Conservation (phyloP, 208 protist species). For the Leishmania tarentolae region DNA sequence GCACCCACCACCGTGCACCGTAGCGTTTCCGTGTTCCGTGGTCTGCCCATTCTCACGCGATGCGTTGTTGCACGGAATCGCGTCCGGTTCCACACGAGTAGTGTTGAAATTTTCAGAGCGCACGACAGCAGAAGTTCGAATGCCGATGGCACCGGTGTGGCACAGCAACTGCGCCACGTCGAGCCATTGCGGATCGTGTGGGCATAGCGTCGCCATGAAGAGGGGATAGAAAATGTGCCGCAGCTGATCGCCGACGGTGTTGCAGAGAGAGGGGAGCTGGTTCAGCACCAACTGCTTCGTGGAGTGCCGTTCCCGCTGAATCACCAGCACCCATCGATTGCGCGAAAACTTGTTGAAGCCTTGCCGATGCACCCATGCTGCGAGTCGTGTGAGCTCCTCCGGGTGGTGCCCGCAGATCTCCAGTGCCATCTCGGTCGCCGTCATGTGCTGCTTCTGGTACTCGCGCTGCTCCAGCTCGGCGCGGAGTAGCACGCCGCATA, state of each 20-base stretch:
- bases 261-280: constrained; percentile 45
- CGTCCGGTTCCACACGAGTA: constrained; percentile 55
- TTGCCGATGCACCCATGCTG: constrained; percentile 79
- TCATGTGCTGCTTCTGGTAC: constrained; percentile 54
- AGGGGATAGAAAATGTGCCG: constrained; percentile 98
- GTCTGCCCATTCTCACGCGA: not conserved
- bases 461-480: constrained; percentile 81
- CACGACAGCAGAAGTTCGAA: constrained; percentile 47
- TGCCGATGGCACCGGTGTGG: constrained; percentile 96
- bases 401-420: constrained; percentile 70
- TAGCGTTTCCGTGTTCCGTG: not conserved
- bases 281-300: constrained; percentile 32
- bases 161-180: constrained; percentile 95
- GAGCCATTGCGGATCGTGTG: constrained; percentile 70
- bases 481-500: constrained; percentile 80
- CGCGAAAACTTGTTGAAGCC: constrained; percentile 82
- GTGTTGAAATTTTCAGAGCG: constrained; percentile 54
- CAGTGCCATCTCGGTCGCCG: constrained; percentile 76
- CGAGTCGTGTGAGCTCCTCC: constrained; percentile 70
- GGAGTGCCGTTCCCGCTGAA: constrained; percentile 36
- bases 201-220: constrained; percentile 97
- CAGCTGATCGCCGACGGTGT: constrained; percentile 78
- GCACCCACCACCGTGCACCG: constrained; percentile 72
- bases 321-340: constrained; percentile 77
- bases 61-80: constrained; percentile 32